Percentiles rank a stretch among this genome's conserved stretches.
These are phyloP conservation scores for Podila minutissima DNA, from an alignment of 192 early-diverging fungal species.

Conservation along the genomic window DNA sequence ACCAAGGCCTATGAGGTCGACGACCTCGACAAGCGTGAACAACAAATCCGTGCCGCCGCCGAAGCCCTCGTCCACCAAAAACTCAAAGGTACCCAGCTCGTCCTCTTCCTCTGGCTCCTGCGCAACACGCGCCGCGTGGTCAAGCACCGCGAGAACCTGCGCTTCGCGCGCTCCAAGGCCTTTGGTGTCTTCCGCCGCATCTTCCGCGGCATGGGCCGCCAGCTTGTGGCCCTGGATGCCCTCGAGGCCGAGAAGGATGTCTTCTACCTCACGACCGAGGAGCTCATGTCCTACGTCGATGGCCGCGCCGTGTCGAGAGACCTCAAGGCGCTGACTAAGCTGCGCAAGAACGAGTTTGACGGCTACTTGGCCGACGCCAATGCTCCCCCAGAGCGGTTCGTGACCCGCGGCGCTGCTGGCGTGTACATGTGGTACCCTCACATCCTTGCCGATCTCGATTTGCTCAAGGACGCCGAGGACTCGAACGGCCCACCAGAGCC, in stretches of 20 bases:
- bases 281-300: conserved; percentile 43
- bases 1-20: conserved; percentile 47
- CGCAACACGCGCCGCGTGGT: conserved; percentile 48
- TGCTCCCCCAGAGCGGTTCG: conserved; percentile 43
- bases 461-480: conserved; percentile 48
- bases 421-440: conserved; percentile 52
- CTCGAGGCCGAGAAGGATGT: conserved; percentile 39
- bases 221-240: conserved; percentile 27
- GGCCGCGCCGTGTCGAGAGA: conserved; percentile 45
- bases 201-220: conserved; percentile 47
- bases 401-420: conserved; percentile 44
- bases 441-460: conserved; percentile 44
- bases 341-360: conserved; percentile 38
- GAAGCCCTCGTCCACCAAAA: conserved; percentile 43
- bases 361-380: conserved; percentile 38
- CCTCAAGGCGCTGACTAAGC: conserved; percentile 42
- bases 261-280: conserved; percentile 40
- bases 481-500: conserved; percentile 47
- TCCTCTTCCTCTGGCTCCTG: conserved; percentile 42
- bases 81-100: conserved; percentile 40
- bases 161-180: conserved; percentile 49
- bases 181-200: conserved; percentile 50
- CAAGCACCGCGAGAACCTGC: conserved; percentile 48
- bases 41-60: conserved; percentile 43
- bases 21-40: conserved; percentile 43